A percentile compares a stretch with the other conserved stretches of the same genome.
Evolutionary conservation across 208 protist species (phyloP).

Genomic region (Trypanosoma grayi): DNA sequence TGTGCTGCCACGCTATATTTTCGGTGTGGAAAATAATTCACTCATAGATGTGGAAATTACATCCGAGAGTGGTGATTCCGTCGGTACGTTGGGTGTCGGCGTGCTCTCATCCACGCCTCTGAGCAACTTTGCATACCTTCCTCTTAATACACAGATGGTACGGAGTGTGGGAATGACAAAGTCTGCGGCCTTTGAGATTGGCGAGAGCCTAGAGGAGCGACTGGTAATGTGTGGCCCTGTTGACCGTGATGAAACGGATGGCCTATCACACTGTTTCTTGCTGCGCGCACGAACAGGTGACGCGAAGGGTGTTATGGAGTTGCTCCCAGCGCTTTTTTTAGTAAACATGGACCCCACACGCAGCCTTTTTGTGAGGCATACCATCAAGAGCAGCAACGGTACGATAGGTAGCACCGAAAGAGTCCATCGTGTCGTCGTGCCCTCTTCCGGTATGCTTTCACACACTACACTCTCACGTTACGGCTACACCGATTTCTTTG

Average conservation of each 20-base stretch:
- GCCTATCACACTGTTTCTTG: conserved; percentile 15
- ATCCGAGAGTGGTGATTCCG: conserved; percentile 22
- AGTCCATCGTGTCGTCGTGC: conserved; percentile 5
- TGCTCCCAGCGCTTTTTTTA: conserved; percentile 18
- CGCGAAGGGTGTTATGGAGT: conserved; percentile 3
- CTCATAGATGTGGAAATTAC: conserved; percentile 19
- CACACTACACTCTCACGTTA: conserved; percentile 28
- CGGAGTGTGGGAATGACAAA: conserved; percentile 1
- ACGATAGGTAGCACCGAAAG: background rate
- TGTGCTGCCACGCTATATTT: conserved; percentile 21
- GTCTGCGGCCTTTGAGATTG: conserved; percentile 20
- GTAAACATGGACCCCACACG: conserved; percentile 11
- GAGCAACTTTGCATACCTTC: conserved; percentile 29
- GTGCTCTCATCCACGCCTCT: conserved; percentile 4
- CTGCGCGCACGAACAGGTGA: conserved; percentile 7
- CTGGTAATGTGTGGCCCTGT: background rate
- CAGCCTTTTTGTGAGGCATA: conserved; percentile 17
- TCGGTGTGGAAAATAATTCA: conserved; percentile 22
- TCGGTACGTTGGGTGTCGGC: conserved; percentile 21
- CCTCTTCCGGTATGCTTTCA: conserved; percentile 5
- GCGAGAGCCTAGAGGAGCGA: conserved; percentile 8
- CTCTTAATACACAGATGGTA: conserved; percentile 12
- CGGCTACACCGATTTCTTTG: conserved; percentile 37
- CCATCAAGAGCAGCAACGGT: background rate
- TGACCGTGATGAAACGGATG: background rate